Evolutionary conservation across 2,329 filamentous ascomycete genomes (phyloP), one percentile per base, ranked within the genome.

Genomic region (Akanthomyces muscarius): DNA sequence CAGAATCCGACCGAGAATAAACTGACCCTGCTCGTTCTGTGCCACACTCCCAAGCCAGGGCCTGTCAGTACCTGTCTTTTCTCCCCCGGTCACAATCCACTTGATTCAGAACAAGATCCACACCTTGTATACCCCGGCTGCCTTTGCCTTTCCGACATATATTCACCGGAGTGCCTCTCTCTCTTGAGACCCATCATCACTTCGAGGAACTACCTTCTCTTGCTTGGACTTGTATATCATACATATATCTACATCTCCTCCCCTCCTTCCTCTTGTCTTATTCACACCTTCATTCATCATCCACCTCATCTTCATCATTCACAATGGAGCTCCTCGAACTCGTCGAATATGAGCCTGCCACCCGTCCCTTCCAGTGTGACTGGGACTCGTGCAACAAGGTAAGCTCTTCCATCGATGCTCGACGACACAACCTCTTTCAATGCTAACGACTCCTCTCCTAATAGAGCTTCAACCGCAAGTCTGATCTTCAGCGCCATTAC

Each of bases 391-490:
- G 86, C 73, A 82, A 78, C 69, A 88, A 88, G 80, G 85, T 88
- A 74, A 64, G 79, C 72, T 47, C 13, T 10, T 18, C n/a, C 6
- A 33, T 6, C 18, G 13, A 23, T 36, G n/a, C 28, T 7, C 25
- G 38, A 41, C 42, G n/a, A 21, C 36, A 33, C 45, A 21, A 10
- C 21, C 18, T 57, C n/a, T 57, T 65, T 28, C 61, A 45, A 45
- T 23, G 36, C 63, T 23, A 42, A 23, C 18, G 25, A 53, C 23
- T 44, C 30, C 51, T 36, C 18, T 14, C n/a, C 70, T 36, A 69
- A 33, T 68, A 89, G 87, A 87, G 85, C 75, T 90, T 90, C 78
- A 89, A 89, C 74, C 81, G 87, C 69, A 89, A 89, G 74, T 89
- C 87, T 21, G 87, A 89, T 69, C 77, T 90, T 65, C 86, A 89